A percentile compares a stretch with the other conserved stretches of the same genome.
Conservation (phyloP, 768 basidiomycete species). For the Hirschioporus abietinus region DNA sequence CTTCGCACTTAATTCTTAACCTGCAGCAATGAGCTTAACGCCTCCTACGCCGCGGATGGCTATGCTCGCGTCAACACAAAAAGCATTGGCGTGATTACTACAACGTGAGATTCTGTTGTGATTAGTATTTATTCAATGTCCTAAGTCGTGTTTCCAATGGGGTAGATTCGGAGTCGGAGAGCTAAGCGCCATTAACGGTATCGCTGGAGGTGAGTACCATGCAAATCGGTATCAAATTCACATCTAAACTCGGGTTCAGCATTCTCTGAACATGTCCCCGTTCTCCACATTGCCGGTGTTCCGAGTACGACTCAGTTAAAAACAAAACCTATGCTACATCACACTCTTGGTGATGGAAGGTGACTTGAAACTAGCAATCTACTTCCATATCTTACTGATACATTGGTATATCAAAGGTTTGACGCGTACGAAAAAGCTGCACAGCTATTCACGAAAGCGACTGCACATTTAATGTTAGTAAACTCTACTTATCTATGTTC, state of each 20-base stretch:
- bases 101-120: slow-evolving; percentile 48
- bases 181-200: slow-evolving; percentile 78
- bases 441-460: slow-evolving; percentile 66
- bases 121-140: background rate
- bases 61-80: slow-evolving; percentile 83
- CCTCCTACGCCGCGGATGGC: slow-evolving; percentile 88
- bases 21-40: slow-evolving; percentile 75
- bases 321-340: slow-evolving; percentile 71
- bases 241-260: slow-evolving; percentile 33
- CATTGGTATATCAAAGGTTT: slow-evolving; percentile 39
- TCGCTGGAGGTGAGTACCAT: slow-evolving; percentile 56
- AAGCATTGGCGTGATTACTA: slow-evolving; percentile 66
- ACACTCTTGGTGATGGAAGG: slow-evolving; percentile 84
- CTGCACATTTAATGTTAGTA: slow-evolving; percentile 44
- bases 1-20: slow-evolving; percentile 6
- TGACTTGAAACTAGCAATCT: slow-evolving; percentile 18
- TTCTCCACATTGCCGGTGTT: slow-evolving; percentile 82
- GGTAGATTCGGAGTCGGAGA: slow-evolving; percentile 89
- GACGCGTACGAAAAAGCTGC: slow-evolving; percentile 77
- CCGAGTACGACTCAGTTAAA: slow-evolving; percentile 74
- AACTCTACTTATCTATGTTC: background rate
- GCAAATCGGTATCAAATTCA: background rate
- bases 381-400: background rate
- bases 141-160: background rate
- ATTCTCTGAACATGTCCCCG: slow-evolving; percentile 84